Conservation (phyloP, 140 eudicot species). For the Oenanthe javanica region DNA sequence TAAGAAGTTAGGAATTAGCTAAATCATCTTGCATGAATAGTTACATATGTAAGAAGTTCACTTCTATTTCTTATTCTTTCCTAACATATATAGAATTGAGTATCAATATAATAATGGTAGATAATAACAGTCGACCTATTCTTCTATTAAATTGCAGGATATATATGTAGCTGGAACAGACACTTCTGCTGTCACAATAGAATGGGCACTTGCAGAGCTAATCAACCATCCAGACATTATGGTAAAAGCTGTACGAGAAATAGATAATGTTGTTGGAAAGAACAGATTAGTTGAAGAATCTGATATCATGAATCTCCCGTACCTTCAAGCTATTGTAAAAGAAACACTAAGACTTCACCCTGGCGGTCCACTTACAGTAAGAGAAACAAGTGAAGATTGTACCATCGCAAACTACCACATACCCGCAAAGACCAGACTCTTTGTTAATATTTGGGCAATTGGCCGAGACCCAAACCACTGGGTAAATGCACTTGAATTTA, state of each 20-base stretch:
- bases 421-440: slow-evolving; percentile 3
- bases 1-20: too few relatives aligned
- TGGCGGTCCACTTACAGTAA: slow-evolving; percentile 4
- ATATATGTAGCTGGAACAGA: neutral
- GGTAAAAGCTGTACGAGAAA: slow-evolving; percentile 24
- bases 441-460: slow-evolving; percentile 18
- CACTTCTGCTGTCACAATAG: neutral
- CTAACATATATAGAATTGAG: too few relatives aligned
- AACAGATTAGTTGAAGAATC: slow-evolving; percentile 28
- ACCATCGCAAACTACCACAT: slow-evolving; percentile 20
- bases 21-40: too few relatives aligned
- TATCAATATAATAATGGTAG: too few relatives aligned
- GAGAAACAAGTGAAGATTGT: slow-evolving; percentile 16
- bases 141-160: neutral
- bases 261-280: slow-evolving; percentile 22
- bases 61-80: too few relatives aligned
- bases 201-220: slow-evolving; percentile 31
- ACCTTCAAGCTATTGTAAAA: slow-evolving; percentile 32
- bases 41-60: too few relatives aligned
- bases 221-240: slow-evolving; percentile 28
- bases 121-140: too few relatives aligned
- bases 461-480: slow-evolving; percentile 21
- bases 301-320: slow-evolving; percentile 29
- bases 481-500: slow-evolving; percentile 25
- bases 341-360: slow-evolving; percentile 35